Base-by-base conservation (phyloP, 2,329 filamentous ascomycete species). In the Geosmithia putterillii region DNA sequence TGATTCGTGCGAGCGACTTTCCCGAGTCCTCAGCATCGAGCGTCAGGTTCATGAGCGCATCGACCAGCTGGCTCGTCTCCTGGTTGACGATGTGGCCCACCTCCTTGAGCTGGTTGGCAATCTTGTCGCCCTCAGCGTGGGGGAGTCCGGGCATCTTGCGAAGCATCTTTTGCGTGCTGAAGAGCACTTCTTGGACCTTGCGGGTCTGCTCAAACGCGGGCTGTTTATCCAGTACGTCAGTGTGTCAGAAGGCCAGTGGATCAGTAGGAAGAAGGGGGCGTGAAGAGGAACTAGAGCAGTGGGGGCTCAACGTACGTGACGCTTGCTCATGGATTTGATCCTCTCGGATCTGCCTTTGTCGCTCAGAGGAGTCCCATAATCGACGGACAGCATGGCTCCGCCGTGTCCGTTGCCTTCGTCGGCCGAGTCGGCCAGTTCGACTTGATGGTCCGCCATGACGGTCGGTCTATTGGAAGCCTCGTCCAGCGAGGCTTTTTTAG, bases 131-230 rank as follows among this genome's bases (percentile, higher is more conserved):
- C 20, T 64, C 58, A 20, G 51, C 50, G 32, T 56, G 50, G 0
- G 61, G 58, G 35, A 65, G 56, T 9, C 61, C 62, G 7, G 62
- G 60, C 57, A 65, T 63, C 37, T 61, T 58, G 4, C 61, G 59
- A n/a, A 65, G 54, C 3, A 57, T 57, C 4, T 59, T 61, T 45
- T 64, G 62, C 3, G 63, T 53, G 46, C 59, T 61, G 48, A 58
- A 56, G 14, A 65, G 54, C 4, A 61, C 56, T 40, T 61, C 54
- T 41, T 65, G 62, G 36, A 56, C 54, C 7, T 50, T 45, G 8
- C 61, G 58, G 3, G 55, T 56, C 43, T 60, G 57, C 23, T 52
- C 53, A 44, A 61, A 62, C 2, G 62, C 60, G 10, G 58, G 54
- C 62, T 65, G 10, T 14, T 23, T 21, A 34, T 15, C 28, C 7